Evolutionary conservation across 2,329 filamentous ascomycete species (phyloP).

Genomic region (Stachybotrys chlorohalonatus): DNA sequence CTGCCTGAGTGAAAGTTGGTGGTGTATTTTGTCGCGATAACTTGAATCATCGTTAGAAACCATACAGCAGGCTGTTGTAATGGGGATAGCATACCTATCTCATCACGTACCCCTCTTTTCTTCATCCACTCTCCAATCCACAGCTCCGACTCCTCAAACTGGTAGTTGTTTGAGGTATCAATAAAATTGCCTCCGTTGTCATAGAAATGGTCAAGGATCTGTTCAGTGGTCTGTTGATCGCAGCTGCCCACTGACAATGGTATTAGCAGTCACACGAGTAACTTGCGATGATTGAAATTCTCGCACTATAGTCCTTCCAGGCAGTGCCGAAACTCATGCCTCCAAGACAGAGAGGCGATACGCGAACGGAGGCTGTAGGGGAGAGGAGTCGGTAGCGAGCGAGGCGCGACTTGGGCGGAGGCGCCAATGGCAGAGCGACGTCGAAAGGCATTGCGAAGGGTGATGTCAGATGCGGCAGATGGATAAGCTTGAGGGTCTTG

Average conservation of each 20-base stretch:
- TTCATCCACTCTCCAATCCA: constrained; percentile 44
- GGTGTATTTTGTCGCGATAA: constrained; percentile 36
- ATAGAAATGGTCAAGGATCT: constrained; percentile 44
- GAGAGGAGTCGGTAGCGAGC: constrained; percentile 1
- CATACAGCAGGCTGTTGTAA: too few relatives aligned
- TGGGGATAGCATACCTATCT: constrained; percentile 13
- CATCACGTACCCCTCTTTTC: constrained; percentile 30
- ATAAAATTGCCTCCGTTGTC: constrained; percentile 50
- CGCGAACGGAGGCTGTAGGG: constrained; percentile 1
- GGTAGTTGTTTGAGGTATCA: constrained; percentile 43
- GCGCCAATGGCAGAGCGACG: not conserved
- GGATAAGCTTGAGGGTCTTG: too few relatives aligned
- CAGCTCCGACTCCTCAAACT: constrained; percentile 37
- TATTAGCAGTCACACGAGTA: not conserved
- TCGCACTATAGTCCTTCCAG: not conserved
- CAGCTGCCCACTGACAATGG: not conserved
- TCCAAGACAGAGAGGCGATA: not conserved
- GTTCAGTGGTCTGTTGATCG: not conserved
- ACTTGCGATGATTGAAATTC: not conserved
- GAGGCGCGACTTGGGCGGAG: not conserved
- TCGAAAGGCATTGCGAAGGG: not conserved
- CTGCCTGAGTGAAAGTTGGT: constrained; percentile 24
- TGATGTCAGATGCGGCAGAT: too few relatives aligned
- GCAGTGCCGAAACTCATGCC: constrained; percentile 1
- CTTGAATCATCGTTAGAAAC: constrained; percentile 11